Conservation (phyloP, 2,329 filamentous ascomycete genomes). For the Gnomoniopsis smithogilvyi region DNA sequence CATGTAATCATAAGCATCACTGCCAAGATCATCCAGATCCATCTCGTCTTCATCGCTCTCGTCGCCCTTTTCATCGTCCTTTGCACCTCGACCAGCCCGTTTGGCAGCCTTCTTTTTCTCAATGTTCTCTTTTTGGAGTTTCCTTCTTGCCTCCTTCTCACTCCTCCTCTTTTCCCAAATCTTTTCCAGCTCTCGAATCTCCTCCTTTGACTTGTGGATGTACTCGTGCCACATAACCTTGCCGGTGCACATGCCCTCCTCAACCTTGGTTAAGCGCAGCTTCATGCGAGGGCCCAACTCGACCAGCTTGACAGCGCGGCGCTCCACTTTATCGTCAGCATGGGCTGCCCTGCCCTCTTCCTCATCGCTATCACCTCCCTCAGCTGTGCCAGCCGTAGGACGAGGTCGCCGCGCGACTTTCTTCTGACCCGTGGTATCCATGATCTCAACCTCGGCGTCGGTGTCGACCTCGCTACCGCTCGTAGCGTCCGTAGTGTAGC, state of each 20-base stretch:
- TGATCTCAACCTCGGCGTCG: constrained; percentile 91
- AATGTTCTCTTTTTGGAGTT: constrained; percentile 84
- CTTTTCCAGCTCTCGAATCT: constrained; percentile 75
- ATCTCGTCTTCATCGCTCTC: constrained; percentile 29
- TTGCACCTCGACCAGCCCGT: constrained; percentile 28
- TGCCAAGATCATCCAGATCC: constrained; percentile 34
- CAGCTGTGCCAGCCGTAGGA: constrained; percentile 39
- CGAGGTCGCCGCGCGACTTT: constrained; percentile 49
- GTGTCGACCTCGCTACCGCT: constrained; percentile 92
- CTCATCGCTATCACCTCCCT: constrained; percentile 43
- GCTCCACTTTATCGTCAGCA: constrained; percentile 62
- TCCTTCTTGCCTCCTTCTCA: constrained; percentile 79
- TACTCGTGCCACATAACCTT: constrained; percentile 98
- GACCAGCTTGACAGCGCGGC: constrained; percentile 84
- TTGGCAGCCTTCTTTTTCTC: constrained; percentile 70
- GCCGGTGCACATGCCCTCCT: constrained; percentile 86
- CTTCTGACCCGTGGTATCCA: constrained; percentile 62
- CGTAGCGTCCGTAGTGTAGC: constrained; percentile 81
- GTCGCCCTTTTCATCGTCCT: constrained; percentile 36
- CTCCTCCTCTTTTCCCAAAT: constrained; percentile 74
- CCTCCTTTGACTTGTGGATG: constrained; percentile 76
- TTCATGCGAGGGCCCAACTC: constrained; percentile 90
- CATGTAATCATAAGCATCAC: constrained; percentile 34
- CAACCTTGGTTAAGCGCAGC: constrained; percentile 88
- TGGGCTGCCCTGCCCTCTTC: constrained; percentile 31